A percentile compares a stretch with the other conserved stretches of the same genome.
Evolutionary conservation across 176 grass and related monocot genomes (phyloP).

Genomic region (Oryza longistaminata): DNA sequence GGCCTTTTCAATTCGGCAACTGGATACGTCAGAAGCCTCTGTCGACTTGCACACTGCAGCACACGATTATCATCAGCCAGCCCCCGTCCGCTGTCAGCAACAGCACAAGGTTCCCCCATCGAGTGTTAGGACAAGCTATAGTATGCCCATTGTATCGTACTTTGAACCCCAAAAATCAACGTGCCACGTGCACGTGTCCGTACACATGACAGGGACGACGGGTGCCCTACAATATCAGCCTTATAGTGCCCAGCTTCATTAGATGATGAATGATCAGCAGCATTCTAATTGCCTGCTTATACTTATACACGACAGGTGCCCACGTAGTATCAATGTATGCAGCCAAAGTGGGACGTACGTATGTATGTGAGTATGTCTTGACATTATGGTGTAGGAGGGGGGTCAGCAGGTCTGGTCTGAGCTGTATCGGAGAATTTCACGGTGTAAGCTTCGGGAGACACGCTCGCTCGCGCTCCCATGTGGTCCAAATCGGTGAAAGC

Average conservation of each 20-base stretch:
- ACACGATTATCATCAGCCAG: neutral
- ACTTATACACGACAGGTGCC: neutral
- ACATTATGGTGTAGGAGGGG: neutral
- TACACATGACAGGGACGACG: neutral
- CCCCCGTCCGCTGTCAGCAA: neutral
- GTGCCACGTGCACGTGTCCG: constrained; percentile 17
- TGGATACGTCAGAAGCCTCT: neutral
- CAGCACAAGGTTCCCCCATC: neutral
- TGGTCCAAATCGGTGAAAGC: constrained; percentile 1
- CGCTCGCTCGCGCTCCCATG: neutral
- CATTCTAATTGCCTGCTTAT: neutral
- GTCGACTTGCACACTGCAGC: neutral
- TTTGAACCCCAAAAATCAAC: neutral
- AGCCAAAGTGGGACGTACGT: neutral
- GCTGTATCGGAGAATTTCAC: constrained; percentile 21
- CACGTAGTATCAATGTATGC: neutral
- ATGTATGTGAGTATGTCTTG: neutral
- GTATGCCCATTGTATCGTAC: constrained; percentile 7
- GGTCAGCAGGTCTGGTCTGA: neutral
- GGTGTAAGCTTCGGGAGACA: neutral
- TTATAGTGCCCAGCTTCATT: neutral
- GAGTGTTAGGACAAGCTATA: neutral
- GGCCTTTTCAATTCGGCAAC: constrained; percentile 3
- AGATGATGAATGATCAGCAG: neutral
- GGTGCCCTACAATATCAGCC: neutral